phyloP scores from a whole-genome alignment of 768 basidiomycete species.

The Amanita jacksonii region DNA sequence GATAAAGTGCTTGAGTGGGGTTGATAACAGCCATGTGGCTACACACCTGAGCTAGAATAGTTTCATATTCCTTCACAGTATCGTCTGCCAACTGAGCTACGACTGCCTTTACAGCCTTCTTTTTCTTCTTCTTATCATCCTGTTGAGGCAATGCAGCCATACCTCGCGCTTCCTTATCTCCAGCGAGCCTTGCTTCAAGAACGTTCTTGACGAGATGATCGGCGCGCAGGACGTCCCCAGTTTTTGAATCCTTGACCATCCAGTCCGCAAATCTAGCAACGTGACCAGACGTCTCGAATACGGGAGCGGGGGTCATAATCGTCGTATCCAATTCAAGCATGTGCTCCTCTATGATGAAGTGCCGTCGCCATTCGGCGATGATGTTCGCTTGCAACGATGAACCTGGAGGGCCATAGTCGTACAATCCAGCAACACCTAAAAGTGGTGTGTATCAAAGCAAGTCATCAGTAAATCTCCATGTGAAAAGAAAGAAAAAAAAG shows the following conservation, averaged over 20 bases:
- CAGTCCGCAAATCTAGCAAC: conserved; percentile 98
- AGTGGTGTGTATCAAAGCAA: background rate
- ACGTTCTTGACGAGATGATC: conserved; percentile 95
- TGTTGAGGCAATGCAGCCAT: conserved; percentile 44
- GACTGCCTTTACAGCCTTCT: conserved; percentile 57
- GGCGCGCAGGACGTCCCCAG: conserved; percentile 93
- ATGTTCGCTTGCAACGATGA: conserved; percentile 96
- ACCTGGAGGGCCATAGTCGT: conserved; percentile 97
- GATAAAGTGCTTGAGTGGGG: background rate
- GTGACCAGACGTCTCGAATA: conserved; percentile 96
- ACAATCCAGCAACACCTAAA: conserved; percentile 89
- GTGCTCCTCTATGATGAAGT: conserved; percentile 96
- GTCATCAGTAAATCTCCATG: conserved; percentile 1
- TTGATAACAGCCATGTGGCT: background rate
- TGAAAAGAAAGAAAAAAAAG: conserved; percentile 10
- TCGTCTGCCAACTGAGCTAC: conserved; percentile 69
- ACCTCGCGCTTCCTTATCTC: conserved; percentile 86
- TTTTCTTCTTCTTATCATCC: conserved; percentile 64
- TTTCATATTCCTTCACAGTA: conserved; percentile 69
- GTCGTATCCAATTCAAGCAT: conserved; percentile 99
- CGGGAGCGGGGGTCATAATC: conserved; percentile 90
- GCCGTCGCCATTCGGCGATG: conserved; percentile 91
- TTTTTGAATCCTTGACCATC: conserved; percentile 96
- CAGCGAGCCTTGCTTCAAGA: conserved; percentile 80
- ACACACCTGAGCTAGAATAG: conserved; percentile 78